These are phyloP conservation scores for Ceratocystis colombiana DNA, from an alignment of 2,329 filamentous ascomycete genomes.

Conservation along the genomic window DNA sequence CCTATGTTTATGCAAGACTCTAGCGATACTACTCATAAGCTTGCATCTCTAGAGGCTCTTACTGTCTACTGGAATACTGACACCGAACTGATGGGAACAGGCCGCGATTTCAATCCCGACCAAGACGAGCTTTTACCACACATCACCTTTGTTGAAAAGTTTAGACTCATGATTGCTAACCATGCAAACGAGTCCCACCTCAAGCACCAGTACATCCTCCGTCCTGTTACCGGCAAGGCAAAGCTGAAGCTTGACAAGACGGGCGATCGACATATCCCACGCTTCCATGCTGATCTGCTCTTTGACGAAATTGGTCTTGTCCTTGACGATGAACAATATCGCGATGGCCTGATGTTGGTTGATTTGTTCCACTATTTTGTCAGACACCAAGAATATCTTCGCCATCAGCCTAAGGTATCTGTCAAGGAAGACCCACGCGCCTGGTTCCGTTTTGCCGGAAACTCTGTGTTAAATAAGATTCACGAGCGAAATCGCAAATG, in stretches of 20 bases:
- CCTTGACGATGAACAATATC: slow-evolving; percentile 95
- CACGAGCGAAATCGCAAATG: slow-evolving; percentile 86
- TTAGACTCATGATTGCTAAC: slow-evolving; percentile 60
- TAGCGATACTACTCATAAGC: slow-evolving; percentile 74
- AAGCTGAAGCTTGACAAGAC: slow-evolving; percentile 94
- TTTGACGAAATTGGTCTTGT: slow-evolving; percentile 98
- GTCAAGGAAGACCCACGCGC: slow-evolving; percentile 85
- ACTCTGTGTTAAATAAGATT: slow-evolving; percentile 84
- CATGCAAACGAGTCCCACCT: slow-evolving; percentile 32
- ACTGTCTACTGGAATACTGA: slow-evolving; percentile 99
- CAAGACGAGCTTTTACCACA: slow-evolving; percentile 54
- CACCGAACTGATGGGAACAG: slow-evolving; percentile 68
- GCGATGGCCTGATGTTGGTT: slow-evolving; percentile 94
- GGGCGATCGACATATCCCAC: slow-evolving; percentile 64
- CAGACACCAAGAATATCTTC: slow-evolving; percentile 94
- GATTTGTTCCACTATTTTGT: slow-evolving; percentile 98
- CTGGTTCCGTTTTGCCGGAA: slow-evolving; percentile 84
- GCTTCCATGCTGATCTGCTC: slow-evolving; percentile 78
- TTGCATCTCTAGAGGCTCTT: slow-evolving; percentile 79
- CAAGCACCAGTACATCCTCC: slow-evolving; percentile 85
- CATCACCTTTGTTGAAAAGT: slow-evolving; percentile 63
- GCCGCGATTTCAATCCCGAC: slow-evolving; percentile 53
- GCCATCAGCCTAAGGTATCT: slow-evolving; percentile 70
- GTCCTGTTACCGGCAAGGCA: slow-evolving; percentile 88
- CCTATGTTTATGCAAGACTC: slow-evolving; percentile 92